A percentile compares a stretch with the other conserved stretches of the same genome.
Conservation (phyloP, 768 basidiomycete genomes). For the Lactifluus echinatus region DNA sequence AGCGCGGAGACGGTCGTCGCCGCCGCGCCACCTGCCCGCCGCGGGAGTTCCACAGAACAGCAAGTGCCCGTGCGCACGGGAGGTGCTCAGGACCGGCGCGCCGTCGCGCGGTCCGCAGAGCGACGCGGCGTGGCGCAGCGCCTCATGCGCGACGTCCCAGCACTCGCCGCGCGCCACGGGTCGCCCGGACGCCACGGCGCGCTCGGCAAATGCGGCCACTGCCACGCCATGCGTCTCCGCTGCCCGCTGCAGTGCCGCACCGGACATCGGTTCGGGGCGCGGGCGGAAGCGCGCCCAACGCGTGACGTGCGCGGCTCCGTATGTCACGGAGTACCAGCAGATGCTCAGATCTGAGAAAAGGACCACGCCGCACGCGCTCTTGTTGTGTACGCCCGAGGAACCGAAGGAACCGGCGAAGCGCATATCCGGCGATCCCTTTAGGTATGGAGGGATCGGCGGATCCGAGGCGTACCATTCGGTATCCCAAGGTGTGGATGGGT, state of each 20-base stretch:
- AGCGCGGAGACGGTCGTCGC: slow-evolving; percentile 42
- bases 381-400: slow-evolving; percentile 23
- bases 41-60: slow-evolving; percentile 37
- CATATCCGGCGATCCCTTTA: slow-evolving; percentile 23
- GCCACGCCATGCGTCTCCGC: slow-evolving; percentile 42
- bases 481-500: slow-evolving; percentile 35
- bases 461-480: slow-evolving; percentile 34
- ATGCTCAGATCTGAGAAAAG: slow-evolving; percentile 43
- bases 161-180: slow-evolving; percentile 47
- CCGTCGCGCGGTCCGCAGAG: slow-evolving; percentile 34
- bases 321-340: slow-evolving; percentile 40
- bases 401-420: slow-evolving; percentile 26
- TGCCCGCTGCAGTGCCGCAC: slow-evolving; percentile 33
- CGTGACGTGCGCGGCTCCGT: slow-evolving; percentile 25
- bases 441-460: slow-evolving; percentile 29
- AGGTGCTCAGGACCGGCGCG: slow-evolving; percentile 40
- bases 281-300: slow-evolving; percentile 35
- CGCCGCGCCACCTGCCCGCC: slow-evolving; percentile 41
- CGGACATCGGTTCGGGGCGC: slow-evolving; percentile 30
- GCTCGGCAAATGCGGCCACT: slow-evolving; percentile 40
- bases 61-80: slow-evolving; percentile 47
- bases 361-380: slow-evolving; percentile 31
- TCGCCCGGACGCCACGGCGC: slow-evolving; percentile 34
- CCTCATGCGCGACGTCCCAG: slow-evolving; percentile 50
- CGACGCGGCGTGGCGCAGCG: slow-evolving; percentile 34